A percentile compares a stretch with the other conserved stretches of the same genome.
Conservation (phyloP, 805 yeast genomes). For the Candida argentea region DNA sequence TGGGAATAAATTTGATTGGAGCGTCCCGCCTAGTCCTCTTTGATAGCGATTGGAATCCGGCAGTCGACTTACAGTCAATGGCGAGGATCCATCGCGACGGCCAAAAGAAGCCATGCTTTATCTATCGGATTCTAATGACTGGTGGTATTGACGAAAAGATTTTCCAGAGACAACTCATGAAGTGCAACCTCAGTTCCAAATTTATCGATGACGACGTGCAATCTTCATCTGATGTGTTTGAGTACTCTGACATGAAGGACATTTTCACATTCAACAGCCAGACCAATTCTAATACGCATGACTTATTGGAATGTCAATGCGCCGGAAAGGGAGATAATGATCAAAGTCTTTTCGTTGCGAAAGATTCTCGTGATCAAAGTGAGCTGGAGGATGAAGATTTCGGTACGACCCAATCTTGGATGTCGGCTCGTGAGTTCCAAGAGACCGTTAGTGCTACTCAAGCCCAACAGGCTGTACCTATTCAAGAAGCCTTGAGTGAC, state of each 20-base stretch:
- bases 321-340: slow-evolving; percentile 42
- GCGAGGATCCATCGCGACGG: slow-evolving; percentile 94
- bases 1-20: slow-evolving; percentile 83
- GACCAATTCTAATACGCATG: slow-evolving; percentile 65
- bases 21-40: slow-evolving; percentile 78
- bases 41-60: slow-evolving; percentile 97
- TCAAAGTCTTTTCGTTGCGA: slow-evolving; percentile 6
- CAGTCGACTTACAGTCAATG: slow-evolving; percentile 89
- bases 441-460: slow-evolving; percentile 14
- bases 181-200: slow-evolving; percentile 65
- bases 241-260: slow-evolving; percentile 58
- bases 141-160: slow-evolving; percentile 94
- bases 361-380: slow-evolving; percentile 11
- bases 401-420: slow-evolving; percentile 24
- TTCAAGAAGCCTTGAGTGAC: slow-evolving; percentile 49
- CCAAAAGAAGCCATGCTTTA: slow-evolving; percentile 64
- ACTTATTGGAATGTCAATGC: slow-evolving; percentile 57
- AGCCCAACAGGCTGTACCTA: slow-evolving; percentile 27
- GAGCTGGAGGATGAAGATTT: slow-evolving; percentile 3
- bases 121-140: slow-evolving; percentile 75
- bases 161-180: slow-evolving; percentile 82
- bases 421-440: slow-evolving; percentile 44
- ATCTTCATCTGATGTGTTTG: slow-evolving; percentile 58
- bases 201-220: slow-evolving; percentile 37
- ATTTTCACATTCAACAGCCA: slow-evolving; percentile 50